Conservation (phyloP, 371 early-diverging fungal genomes). For the Blakeslea trispora region DNA sequence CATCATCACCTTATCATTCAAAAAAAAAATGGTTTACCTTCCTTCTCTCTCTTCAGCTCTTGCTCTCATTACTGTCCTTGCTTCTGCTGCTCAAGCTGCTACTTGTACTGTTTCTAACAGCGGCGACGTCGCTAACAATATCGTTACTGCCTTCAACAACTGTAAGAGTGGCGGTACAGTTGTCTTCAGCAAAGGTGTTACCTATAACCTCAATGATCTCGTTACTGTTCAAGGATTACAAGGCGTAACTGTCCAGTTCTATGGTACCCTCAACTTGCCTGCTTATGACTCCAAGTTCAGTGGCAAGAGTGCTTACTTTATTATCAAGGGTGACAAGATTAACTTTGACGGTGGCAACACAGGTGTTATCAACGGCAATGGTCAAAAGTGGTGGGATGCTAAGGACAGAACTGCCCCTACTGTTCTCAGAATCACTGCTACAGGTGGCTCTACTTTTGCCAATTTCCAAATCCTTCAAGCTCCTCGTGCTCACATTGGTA, state of each 20-base stretch:
- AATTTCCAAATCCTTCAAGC: slow-evolving; percentile 31
- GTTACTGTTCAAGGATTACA: slow-evolving; percentile 22
- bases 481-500: slow-evolving; percentile 36
- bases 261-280: slow-evolving; percentile 31
- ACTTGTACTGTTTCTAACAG: slow-evolving; percentile 26
- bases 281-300: slow-evolving; percentile 23
- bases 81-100: too few species aligned
- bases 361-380: slow-evolving; percentile 29
- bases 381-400: slow-evolving; percentile 40
- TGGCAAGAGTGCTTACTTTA: slow-evolving; percentile 29
- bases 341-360: slow-evolving; percentile 24
- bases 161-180: slow-evolving; percentile 39
- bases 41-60: slow-evolving; percentile 6
- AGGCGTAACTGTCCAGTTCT: slow-evolving; percentile 30
- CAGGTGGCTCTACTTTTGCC: slow-evolving; percentile 29
- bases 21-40: background rate
- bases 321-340: slow-evolving; percentile 31
- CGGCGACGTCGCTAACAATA: slow-evolving; percentile 29
- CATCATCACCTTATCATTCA: too few species aligned
- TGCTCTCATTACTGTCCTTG: slow-evolving; percentile 4
- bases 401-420: slow-evolving; percentile 33
- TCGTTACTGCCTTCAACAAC: slow-evolving; percentile 27
- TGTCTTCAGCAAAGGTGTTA: slow-evolving; percentile 27
- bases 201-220: slow-evolving; percentile 29
- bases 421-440: too few species aligned